Evolutionary conservation across 352 stramenopile genomes (phyloP).

Genomic region (Pythium oligandrum): DNA sequence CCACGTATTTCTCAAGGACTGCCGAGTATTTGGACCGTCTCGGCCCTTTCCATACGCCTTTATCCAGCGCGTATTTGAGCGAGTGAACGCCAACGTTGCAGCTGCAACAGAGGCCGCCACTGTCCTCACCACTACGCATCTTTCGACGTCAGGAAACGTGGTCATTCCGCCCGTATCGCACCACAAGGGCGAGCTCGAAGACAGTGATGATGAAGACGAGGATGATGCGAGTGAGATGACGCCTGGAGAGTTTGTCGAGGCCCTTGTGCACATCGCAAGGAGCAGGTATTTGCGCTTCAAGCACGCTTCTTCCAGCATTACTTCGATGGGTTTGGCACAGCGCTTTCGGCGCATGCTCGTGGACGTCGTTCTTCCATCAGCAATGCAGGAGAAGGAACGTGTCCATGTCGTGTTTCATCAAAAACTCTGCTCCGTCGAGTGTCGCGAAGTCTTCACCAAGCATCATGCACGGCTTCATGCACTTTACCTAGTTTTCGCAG

Average conservation of each 20-base stretch:
- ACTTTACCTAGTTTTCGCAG: constrained; percentile 42
- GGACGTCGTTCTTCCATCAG: constrained; percentile 45
- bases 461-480: constrained; percentile 38
- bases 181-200: not conserved
- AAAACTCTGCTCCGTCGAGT: constrained; percentile 38
- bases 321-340: constrained; percentile 17
- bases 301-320: not conserved
- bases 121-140: constrained; percentile 12
- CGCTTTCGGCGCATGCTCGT: constrained; percentile 44
- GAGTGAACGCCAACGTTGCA: constrained; percentile 40
- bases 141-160: not conserved
- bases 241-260: constrained; percentile 60
- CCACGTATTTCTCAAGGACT: constrained; percentile 63
- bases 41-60: constrained; percentile 56
- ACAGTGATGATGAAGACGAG: constrained; percentile 1
- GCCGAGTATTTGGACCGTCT: constrained; percentile 44
- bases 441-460: constrained; percentile 43
- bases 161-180: not conserved
- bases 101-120: constrained; percentile 18
- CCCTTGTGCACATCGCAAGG: constrained; percentile 43
- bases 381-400: constrained; percentile 48
- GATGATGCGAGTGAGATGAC: constrained; percentile 46
- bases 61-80: constrained; percentile 46
- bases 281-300: constrained; percentile 33
- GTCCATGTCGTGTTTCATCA: constrained; percentile 40